These are phyloP conservation scores for Entophlyctis luteolus DNA, from an alignment of 192 early-diverging fungal genomes.

Conservation along the genomic window DNA sequence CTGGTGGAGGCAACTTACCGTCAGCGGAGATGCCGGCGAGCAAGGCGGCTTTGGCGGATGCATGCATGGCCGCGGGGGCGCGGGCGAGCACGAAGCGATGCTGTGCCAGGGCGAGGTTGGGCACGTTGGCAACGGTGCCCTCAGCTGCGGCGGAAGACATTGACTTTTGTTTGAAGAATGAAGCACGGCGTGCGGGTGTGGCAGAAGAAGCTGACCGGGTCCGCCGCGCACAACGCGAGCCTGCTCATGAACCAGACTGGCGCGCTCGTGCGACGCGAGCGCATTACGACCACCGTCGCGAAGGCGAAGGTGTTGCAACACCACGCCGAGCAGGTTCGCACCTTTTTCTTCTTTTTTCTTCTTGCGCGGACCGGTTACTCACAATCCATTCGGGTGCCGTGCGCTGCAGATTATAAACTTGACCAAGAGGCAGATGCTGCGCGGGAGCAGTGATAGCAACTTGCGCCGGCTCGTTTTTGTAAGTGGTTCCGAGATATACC, in stretches of 20 bases:
- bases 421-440: neutral
- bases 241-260: slow-evolving; percentile 75
- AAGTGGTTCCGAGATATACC: no score
- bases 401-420: no score
- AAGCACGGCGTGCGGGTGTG: slow-evolving; percentile 20
- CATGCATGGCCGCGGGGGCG: slow-evolving; percentile 66
- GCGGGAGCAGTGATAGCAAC: no score
- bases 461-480: slow-evolving; percentile 36
- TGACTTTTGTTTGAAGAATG: no score
- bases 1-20: slow-evolving; percentile 58
- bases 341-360: no score
- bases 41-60: slow-evolving; percentile 66
- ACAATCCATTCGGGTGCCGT: no score
- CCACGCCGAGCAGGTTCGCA: slow-evolving; percentile 71
- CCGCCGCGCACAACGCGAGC: slow-evolving; percentile 5
- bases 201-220: slow-evolving; percentile 23
- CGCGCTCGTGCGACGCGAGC: slow-evolving; percentile 79
- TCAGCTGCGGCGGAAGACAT: neutral
- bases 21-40: slow-evolving; percentile 74
- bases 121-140: slow-evolving; percentile 50
- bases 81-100: slow-evolving; percentile 71
- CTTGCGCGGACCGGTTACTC: no score
- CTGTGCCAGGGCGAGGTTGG: slow-evolving; percentile 82
- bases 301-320: slow-evolving; percentile 88
- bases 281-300: slow-evolving; percentile 88